These are phyloP conservation scores for Neofusicoccum laricinum DNA, from an alignment of 2,329 filamentous ascomycete species.

Conservation along the genomic window DNA sequence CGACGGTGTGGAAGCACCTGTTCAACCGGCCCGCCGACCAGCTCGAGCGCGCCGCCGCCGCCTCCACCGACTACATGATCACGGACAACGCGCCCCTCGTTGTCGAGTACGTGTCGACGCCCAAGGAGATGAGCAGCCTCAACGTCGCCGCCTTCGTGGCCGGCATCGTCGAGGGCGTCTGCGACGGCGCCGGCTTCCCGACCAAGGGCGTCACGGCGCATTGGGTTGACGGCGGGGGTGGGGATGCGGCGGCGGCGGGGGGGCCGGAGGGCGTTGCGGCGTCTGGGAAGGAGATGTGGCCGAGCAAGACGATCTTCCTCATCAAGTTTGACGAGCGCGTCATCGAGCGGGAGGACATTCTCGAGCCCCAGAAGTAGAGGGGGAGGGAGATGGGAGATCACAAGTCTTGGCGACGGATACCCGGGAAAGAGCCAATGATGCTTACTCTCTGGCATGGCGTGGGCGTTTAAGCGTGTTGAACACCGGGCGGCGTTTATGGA, in stretches of 20 bases:
- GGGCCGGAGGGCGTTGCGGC: conserved; percentile 53
- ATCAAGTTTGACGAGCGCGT: conserved; percentile 91
- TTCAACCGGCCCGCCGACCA: conserved; percentile 89
- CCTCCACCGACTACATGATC: conserved; percentile 97
- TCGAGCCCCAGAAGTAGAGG: conserved; percentile 57
- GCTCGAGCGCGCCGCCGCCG: conserved; percentile 82
- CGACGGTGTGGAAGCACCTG: conserved; percentile 85
- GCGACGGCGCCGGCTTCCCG: conserved; percentile 86
- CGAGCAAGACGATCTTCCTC: conserved; percentile 91
- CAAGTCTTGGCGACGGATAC: too few relatives aligned
- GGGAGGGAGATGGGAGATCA: background rate
- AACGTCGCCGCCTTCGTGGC: conserved; percentile 96
- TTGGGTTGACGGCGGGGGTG: conserved; percentile 53
- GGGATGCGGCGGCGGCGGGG: conserved; percentile 50
- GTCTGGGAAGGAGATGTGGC: conserved; percentile 73
- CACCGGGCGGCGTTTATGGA: conserved; percentile 5
- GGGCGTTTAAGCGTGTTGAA: background rate
- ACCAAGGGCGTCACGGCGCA: conserved; percentile 84
- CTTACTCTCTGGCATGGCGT: conserved; percentile 6
- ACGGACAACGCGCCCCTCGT: conserved; percentile 97
- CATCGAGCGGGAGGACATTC: conserved; percentile 81
- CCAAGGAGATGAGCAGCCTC: conserved; percentile 91
- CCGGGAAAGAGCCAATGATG: background rate
- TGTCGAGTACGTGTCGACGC: conserved; percentile 89
- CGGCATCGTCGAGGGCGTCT: conserved; percentile 91